A percentile compares a stretch with the other conserved stretches of the same genome.
phyloP scores from a whole-genome alignment of 2,329 filamentous ascomycete species.

The Pyricularia pennisetigena region DNA sequence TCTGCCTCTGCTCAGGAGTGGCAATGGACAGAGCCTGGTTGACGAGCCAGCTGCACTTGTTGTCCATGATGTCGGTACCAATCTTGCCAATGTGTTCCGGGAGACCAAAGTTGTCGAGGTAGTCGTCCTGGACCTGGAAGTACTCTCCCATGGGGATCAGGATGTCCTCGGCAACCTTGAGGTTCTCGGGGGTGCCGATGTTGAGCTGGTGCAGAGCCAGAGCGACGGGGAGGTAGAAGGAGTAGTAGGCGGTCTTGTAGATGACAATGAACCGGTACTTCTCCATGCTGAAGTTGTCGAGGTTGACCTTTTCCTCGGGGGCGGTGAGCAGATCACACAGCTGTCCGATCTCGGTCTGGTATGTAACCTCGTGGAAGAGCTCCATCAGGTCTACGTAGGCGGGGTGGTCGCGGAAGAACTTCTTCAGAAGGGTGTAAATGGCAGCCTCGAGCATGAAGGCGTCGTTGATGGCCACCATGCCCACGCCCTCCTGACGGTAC shows the following conservation, averaged over 20 bases:
- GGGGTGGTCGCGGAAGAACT: constrained; percentile 82
- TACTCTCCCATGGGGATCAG: constrained; percentile 97
- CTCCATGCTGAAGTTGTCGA: constrained; percentile 88
- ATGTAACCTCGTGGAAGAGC: constrained; percentile 90
- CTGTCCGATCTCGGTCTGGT: constrained; percentile 94
- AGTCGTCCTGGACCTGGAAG: constrained; percentile 99
- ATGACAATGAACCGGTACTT: constrained; percentile 98
- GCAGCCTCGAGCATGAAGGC: constrained; percentile 86
- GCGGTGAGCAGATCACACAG: constrained; percentile 90
- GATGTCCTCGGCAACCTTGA: constrained; percentile 82
- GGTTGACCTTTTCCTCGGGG: constrained; percentile 84
- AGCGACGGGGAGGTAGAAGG: constrained; percentile 94
- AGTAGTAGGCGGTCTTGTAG: constrained; percentile 99
- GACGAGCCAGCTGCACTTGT: constrained; percentile 98
- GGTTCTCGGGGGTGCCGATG: constrained; percentile 77
- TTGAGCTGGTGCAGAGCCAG: constrained; percentile 80
- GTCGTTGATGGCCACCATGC: constrained; percentile 97
- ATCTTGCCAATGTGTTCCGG: constrained; percentile 95
- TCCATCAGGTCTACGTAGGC: constrained; percentile 87
- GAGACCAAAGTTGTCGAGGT: constrained; percentile 94
- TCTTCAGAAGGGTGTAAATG: constrained; percentile 89
- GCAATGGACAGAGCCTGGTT: constrained; percentile 82
- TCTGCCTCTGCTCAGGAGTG: constrained; percentile 74
- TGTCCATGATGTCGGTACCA: constrained; percentile 97
- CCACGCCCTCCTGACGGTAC: constrained; percentile 84